A percentile compares a stretch with the other conserved stretches of the same genome.
These are phyloP conservation scores for Colletotrichum destructivum DNA, from an alignment of 2,329 filamentous ascomycete species.

Conservation along the genomic window DNA sequence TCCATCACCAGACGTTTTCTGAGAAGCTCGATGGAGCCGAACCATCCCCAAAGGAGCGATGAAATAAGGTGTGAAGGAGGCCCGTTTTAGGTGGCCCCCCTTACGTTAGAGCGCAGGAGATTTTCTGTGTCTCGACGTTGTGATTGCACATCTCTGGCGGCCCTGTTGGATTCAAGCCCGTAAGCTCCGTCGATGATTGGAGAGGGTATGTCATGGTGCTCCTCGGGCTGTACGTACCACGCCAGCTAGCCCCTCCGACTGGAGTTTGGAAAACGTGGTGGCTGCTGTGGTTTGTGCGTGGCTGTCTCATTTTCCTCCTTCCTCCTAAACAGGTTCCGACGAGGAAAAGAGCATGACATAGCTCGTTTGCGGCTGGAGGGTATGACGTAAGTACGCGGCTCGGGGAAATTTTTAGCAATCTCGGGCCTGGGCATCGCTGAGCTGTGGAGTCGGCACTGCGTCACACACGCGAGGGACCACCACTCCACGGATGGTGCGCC, in stretches of 20 bases:
- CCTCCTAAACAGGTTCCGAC: conserved; percentile 33
- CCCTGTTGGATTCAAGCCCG: not conserved
- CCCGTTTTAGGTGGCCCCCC: conserved; percentile 19
- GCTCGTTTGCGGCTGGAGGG: conserved; percentile 6
- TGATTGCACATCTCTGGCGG: conserved; percentile 24
- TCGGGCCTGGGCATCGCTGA: conserved; percentile 2
- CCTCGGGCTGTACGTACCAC: conserved; percentile 5
- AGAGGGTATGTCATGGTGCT: conserved; percentile 37
- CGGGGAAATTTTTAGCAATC: conserved; percentile 16
- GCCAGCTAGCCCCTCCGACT: conserved; percentile 15
- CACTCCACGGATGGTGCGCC: conserved; percentile 25
- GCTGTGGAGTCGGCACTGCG: conserved; percentile 37
- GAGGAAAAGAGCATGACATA: conserved; percentile 29
- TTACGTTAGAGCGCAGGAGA: conserved; percentile 33
- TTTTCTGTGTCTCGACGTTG: conserved; percentile 20
- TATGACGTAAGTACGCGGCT: conserved; percentile 42
- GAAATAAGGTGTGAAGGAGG: conserved; percentile 18
- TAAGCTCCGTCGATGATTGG: conserved; percentile 17
- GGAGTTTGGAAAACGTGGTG: conserved; percentile 26
- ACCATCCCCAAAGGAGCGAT: conserved; percentile 23
- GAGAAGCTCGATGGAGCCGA: conserved; percentile 5
- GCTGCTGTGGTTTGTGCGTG: conserved; percentile 13
- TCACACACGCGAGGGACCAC: conserved; percentile 18
- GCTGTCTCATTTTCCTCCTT: conserved; percentile 23
- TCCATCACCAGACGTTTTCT: conserved; percentile 7